Base-by-base conservation (phyloP, 495 filamentous ascomycete species). In the Venustampulla echinocandica region DNA sequence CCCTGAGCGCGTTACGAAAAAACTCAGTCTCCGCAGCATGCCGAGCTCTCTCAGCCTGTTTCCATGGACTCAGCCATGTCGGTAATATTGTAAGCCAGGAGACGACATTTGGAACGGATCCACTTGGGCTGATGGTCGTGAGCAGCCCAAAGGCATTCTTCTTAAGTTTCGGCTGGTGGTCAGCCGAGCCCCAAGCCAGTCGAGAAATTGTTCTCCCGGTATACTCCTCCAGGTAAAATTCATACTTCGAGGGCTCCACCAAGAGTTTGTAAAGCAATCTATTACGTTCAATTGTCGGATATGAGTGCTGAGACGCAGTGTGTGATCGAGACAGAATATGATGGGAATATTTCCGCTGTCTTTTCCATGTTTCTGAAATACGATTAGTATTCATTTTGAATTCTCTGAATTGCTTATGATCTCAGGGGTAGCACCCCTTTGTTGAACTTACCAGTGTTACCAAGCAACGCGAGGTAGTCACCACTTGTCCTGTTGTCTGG, bases 291-390 rank as follows among this genome's bases (percentile, higher is more conserved):
- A 64, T 57, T 11, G 70, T 61, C 1, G 76, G 75, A 47, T 79
- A 80, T 10, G 57, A 52, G 55, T 77, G 66, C 15, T 77, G 64
- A 5, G 55, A 56, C 2, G 57, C 59, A 15, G 67, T 64, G 13
- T 67, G 59, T 15, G 68, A 68, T 18, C 61, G 56, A 18, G 62
- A 58, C 74, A 81, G 79, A 11, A 79, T 64, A 49, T 71, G 64
- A 40, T 69, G 70, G 49, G 72, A 74, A n/a, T 79, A 71, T 57
- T 71, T 77, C 4, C 75, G 63, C 51, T 81, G 77, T 14, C 75
- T 67, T 51, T 65, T 68, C 76, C 76, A 79, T 1, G 64, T 72
- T n/a, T 74, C 73, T 74, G 35, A 5, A 35, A 20, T 13, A 15
- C 4, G 10, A 22, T 47, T 2, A 46, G 38, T 20, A 35, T 28